These are phyloP conservation scores for Pseudocercospora cruenta DNA, from an alignment of 2,329 filamentous ascomycete genomes.

Conservation along the genomic window DNA sequence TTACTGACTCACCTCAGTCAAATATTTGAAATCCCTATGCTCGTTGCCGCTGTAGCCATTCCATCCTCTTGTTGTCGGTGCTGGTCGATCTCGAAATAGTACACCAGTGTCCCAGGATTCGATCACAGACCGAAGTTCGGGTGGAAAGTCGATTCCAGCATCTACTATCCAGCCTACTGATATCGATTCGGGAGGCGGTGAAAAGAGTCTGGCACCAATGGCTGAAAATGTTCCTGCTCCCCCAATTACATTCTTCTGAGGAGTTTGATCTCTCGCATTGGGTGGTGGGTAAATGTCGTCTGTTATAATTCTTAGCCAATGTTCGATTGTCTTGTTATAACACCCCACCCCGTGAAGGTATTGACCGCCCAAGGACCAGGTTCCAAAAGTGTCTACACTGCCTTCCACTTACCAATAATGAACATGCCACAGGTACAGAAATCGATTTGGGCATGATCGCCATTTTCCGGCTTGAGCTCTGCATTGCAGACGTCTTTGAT, in stretches of 20 bases:
- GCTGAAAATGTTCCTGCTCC: slow-evolving; percentile 87
- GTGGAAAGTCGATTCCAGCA: slow-evolving; percentile 83
- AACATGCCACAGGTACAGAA: slow-evolving; percentile 67
- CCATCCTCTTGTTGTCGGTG: slow-evolving; percentile 83
- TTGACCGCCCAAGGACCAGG: not conserved
- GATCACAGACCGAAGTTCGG: slow-evolving; percentile 65
- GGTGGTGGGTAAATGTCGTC: slow-evolving; percentile 89
- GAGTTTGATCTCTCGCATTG: slow-evolving; percentile 57
- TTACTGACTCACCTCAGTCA: slow-evolving; percentile 60
- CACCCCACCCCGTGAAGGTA: slow-evolving; percentile 3
- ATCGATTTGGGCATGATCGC: slow-evolving; percentile 45
- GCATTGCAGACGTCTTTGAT: not conserved
- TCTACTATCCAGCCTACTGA: slow-evolving; percentile 90
- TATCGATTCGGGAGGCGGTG: slow-evolving; percentile 69
- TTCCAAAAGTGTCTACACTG: not conserved
- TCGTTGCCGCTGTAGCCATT: slow-evolving; percentile 76
- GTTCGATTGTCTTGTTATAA: not conserved
- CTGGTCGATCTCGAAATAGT: slow-evolving; percentile 65
- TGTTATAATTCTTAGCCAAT: slow-evolving; percentile 42
- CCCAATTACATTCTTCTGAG: slow-evolving; percentile 77
- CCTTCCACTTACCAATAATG: slow-evolving; percentile 56
- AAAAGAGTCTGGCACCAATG: slow-evolving; percentile 85
- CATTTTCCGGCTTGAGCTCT: not conserved
- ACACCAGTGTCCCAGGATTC: slow-evolving; percentile 75
- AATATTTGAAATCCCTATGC: slow-evolving; percentile 72